phyloP scores from a whole-genome alignment of 805 yeast species.

The Metschnikowia anglica region DNA sequence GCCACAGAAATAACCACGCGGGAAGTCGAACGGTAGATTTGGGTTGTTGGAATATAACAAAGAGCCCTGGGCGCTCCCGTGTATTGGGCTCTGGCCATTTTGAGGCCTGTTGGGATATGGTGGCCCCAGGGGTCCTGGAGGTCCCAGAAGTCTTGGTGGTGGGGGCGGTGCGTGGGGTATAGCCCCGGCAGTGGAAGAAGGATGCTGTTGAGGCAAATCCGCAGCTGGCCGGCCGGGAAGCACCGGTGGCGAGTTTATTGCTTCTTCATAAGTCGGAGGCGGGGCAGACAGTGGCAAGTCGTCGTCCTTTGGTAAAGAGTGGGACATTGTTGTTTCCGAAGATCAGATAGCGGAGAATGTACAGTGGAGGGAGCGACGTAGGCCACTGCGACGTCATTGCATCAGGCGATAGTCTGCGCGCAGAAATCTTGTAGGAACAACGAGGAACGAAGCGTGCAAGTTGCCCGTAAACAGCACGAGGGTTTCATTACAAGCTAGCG shows the following conservation, averaged over 20 bases:
- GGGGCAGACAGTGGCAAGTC: slow-evolving; percentile 11
- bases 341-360: too few species aligned
- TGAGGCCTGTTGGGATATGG: slow-evolving; percentile 3
- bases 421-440: too few species aligned
- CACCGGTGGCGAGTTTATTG: slow-evolving; percentile 25
- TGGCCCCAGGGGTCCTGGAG: slow-evolving; percentile 15
- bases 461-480: too few species aligned
- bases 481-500: too few species aligned
- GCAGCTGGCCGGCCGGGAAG: slow-evolving; percentile 19
- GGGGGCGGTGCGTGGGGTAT: not conserved
- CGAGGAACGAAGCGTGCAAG: too few species aligned
- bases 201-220: not conserved
- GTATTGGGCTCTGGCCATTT: slow-evolving; percentile 1
- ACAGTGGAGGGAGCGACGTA: too few species aligned
- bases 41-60: slow-evolving; percentile 22
- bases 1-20: slow-evolving; percentile 31
- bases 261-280: slow-evolving; percentile 50
- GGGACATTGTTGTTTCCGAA: too few species aligned
- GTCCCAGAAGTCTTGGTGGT: slow-evolving; percentile 10
- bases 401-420: too few species aligned
- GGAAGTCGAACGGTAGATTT: slow-evolving; percentile 30
- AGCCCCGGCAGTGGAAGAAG: not conserved
- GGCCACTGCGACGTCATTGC: too few species aligned
- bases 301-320: slow-evolving; percentile 1
- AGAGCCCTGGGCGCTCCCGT: not conserved